Conservation (phyloP, 179 eudicot species). For the Camellia oleifera region DNA sequence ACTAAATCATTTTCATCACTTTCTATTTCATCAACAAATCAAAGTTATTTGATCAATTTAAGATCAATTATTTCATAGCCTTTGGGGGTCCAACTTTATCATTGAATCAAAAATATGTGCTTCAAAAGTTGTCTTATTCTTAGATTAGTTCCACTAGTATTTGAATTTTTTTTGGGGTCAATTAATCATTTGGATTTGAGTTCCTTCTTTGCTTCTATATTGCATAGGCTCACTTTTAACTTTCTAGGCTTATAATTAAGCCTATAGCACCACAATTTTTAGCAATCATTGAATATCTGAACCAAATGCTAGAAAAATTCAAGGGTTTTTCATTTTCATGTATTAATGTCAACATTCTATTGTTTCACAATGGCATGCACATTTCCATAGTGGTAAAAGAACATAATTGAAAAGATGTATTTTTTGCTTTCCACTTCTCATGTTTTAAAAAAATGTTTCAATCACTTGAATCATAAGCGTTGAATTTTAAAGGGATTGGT, state of each 20-base stretch:
- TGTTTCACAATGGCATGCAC: too few species aligned
- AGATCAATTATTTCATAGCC: neutral
- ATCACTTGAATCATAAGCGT: too few species aligned
- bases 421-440: too few species aligned
- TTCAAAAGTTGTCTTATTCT: conserved; percentile 5
- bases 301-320: neutral
- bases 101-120: neutral
- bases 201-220: neutral
- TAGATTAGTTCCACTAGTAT: neutral
- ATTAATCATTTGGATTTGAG: conserved; percentile 5
- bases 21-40: conserved; percentile 3
- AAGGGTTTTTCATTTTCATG: neutral
- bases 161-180: neutral
- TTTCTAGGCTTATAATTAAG: conserved; percentile 8
- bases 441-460: too few species aligned
- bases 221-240: conserved; percentile 15
- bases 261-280: neutral
- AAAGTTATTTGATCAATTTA: neutral
- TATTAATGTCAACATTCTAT: neutral
- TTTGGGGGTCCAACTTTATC: conserved; percentile 21
- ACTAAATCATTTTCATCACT: conserved; percentile 13
- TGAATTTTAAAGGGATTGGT: too few species aligned
- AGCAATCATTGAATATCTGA: conserved; percentile 12
- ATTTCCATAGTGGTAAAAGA: too few species aligned
- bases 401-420: too few species aligned